phyloP scores from a whole-genome alignment of 2,329 filamentous ascomycete species.

The Zymoseptoria pseudotritici region DNA sequence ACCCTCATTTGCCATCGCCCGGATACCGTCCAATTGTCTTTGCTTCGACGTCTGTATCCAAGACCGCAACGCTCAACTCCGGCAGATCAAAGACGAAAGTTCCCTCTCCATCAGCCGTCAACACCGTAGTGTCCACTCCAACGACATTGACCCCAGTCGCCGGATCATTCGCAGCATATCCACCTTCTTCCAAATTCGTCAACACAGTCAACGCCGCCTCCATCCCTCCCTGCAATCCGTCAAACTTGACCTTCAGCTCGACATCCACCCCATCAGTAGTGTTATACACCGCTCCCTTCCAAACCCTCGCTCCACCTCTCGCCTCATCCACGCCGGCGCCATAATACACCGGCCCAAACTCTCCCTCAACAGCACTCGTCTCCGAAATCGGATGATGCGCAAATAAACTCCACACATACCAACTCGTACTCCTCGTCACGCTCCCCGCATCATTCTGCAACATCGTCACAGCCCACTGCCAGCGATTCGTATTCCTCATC shows the following conservation, averaged over 20 bases:
- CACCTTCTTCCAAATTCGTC: constrained; percentile 27
- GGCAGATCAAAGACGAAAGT: constrained; percentile 47
- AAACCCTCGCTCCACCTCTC: constrained; percentile 23
- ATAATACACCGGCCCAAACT: constrained; percentile 36
- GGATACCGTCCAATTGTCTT: background rate
- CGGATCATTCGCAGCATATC: constrained; percentile 19
- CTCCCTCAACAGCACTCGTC: constrained; percentile 32
- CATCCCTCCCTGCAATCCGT: constrained; percentile 25
- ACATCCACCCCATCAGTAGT: constrained; percentile 32
- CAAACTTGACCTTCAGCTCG: constrained; percentile 29
- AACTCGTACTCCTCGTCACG: constrained; percentile 20
- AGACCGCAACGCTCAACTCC: constrained; percentile 49
- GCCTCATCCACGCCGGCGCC: constrained; percentile 33
- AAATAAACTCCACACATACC: constrained; percentile 19
- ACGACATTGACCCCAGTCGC: constrained; percentile 44
- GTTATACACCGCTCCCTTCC: constrained; percentile 42
- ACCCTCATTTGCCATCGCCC: too few relatives aligned
- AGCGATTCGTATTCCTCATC: constrained; percentile 18
- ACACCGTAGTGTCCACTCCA: constrained; percentile 31
- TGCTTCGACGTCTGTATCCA: constrained; percentile 33
- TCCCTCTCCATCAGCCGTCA: constrained; percentile 42
- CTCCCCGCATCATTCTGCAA: constrained; percentile 30
- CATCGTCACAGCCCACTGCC: constrained; percentile 27
- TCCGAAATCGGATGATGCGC: constrained; percentile 25
- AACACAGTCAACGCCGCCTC: constrained; percentile 35